phyloP scores from a whole-genome alignment of 2,329 filamentous ascomycete genomes.

The Lasiodiplodia gonubiensis region DNA sequence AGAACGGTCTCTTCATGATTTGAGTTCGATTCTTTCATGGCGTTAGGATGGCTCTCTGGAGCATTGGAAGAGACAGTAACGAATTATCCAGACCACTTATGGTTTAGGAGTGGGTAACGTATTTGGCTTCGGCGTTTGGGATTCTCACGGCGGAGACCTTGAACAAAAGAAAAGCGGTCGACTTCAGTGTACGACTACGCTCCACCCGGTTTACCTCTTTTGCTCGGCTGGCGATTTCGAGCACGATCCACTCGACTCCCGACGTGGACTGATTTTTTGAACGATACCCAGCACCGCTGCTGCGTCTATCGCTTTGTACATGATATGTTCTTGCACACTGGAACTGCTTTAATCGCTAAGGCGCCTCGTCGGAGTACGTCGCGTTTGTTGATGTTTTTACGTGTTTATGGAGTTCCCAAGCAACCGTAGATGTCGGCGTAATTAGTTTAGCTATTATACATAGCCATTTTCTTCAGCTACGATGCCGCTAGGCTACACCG shows the following conservation, averaged over 20 bases:
- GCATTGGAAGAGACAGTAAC: slow-evolving; percentile 14
- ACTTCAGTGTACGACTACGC: slow-evolving; percentile 12
- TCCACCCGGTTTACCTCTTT: not conserved
- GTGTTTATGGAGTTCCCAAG: slow-evolving; percentile 6
- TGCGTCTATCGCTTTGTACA: slow-evolving; percentile 21
- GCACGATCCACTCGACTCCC: not conserved
- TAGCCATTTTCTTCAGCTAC: not conserved
- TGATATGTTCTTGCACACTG: slow-evolving; percentile 3
- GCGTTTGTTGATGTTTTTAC: slow-evolving; percentile 15
- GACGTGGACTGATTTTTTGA: slow-evolving; percentile 1
- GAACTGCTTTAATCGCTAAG: slow-evolving; percentile 5
- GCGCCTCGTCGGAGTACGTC: slow-evolving; percentile 7
- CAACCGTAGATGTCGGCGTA: slow-evolving; percentile 17
- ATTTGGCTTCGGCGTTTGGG: slow-evolving; percentile 12
- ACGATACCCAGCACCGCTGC: slow-evolving; percentile 16
- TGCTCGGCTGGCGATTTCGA: slow-evolving; percentile 15
- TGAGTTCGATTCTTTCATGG: slow-evolving; percentile 9
- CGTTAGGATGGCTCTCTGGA: slow-evolving; percentile 3
- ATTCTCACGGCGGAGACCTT: slow-evolving; percentile 4
- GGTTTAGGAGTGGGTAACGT: slow-evolving; percentile 2
- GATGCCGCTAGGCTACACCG: not conserved
- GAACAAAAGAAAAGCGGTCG: slow-evolving; percentile 21
- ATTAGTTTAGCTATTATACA: slow-evolving; percentile 17
- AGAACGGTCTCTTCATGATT: slow-evolving; percentile 17
- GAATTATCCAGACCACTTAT: not conserved